phyloP scores from a whole-genome alignment of 768 basidiomycete species.

The Tricholoma bakamatsutake region DNA sequence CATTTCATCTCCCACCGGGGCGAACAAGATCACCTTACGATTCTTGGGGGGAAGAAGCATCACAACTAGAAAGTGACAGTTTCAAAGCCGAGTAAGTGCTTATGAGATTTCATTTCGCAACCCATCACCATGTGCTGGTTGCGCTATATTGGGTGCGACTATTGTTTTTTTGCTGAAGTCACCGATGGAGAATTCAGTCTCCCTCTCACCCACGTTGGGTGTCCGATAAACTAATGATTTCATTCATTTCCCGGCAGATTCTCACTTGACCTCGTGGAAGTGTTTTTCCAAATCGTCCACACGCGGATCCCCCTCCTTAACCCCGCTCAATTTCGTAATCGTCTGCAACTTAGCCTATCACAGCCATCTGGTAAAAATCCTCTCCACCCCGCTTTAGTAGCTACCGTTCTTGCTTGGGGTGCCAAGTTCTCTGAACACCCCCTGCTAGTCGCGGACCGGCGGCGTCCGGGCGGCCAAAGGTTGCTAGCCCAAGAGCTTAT shows the following conservation, averaged over 20 bases:
- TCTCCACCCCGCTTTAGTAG: conserved; percentile 70
- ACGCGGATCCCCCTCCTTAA: conserved; percentile 84
- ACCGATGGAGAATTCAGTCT: conserved; percentile 12
- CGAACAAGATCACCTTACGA: conserved; percentile 47
- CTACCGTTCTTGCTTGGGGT: conserved; percentile 87
- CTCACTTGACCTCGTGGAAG: conserved; percentile 88
- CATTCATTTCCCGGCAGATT: conserved; percentile 48
- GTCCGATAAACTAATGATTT: conserved; percentile 11
- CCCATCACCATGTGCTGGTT: conserved; percentile 24
- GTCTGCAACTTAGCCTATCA: conserved; percentile 44
- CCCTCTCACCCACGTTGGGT: conserved; percentile 7
- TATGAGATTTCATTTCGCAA: conserved; percentile 22
- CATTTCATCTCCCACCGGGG: conserved; percentile 24
- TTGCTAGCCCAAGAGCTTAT: conserved; percentile 72
- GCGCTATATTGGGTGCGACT: neutral
- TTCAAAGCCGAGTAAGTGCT: conserved; percentile 80
- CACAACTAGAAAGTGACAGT: conserved; percentile 62
- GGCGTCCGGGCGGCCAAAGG: conserved; percentile 66
- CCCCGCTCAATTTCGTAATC: conserved; percentile 72
- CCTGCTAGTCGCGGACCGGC: conserved; percentile 71
- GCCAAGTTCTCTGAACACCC: conserved; percentile 92
- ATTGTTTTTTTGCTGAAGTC: conserved; percentile 19
- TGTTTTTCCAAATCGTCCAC: conserved; percentile 91
- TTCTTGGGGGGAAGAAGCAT: conserved; percentile 71
- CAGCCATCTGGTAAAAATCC: conserved; percentile 33